Evolutionary conservation across 2,329 filamentous ascomycete genomes (phyloP), one percentile per base, ranked within the genome.

Genomic region (Neurospora sp.): DNA sequence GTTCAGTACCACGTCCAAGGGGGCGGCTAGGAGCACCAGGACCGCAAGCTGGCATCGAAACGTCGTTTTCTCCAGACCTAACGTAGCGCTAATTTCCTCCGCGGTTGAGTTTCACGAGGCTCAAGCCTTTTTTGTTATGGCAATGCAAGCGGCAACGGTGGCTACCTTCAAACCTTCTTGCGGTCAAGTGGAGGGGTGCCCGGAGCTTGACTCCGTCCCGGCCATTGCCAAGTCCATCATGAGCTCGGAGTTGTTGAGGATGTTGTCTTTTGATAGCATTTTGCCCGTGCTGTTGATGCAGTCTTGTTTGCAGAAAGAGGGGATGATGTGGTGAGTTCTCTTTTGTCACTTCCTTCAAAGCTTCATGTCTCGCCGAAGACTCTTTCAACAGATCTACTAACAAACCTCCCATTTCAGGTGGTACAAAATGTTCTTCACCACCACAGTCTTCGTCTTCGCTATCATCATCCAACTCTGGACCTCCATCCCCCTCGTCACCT

Each of bases 91-190:
- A 1, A 37, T 62, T 3, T 69, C 68, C 1, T 37, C 65, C 38
- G 15, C 68, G 17, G 41, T 67, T 6, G 68, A 69, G 36, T 69
- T 69, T 12, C 68, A 69, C 40, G 65, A 69, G 33, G 68, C 68
- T 0, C 68, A 69, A 12, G 17, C 62, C 3, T 69, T 69, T 11
- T 57, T 69, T 19, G 67, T 66, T 2, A 15, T 67, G 62, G 68
- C 68, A 10, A 69, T 69, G 38, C 68, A 69, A 38, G 39, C 57
- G 5, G 65, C 62, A 0, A 67, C 68, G 3, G 6, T 69, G 6
- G 68, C 62, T 8, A 69, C 68, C 4, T 38, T 38, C 37, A 38
- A 38, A 39, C 62, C 41, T 33, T 23, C 52, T 17, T 69, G 46
- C 52, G 68, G 38, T 17, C 39, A 40, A 17, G 15, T 40, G 15